Evolutionary conservation across 768 basidiomycete genomes (phyloP), one percentile per base, ranked within the genome.

Genomic region (Leucogyrophana mollusca): DNA sequence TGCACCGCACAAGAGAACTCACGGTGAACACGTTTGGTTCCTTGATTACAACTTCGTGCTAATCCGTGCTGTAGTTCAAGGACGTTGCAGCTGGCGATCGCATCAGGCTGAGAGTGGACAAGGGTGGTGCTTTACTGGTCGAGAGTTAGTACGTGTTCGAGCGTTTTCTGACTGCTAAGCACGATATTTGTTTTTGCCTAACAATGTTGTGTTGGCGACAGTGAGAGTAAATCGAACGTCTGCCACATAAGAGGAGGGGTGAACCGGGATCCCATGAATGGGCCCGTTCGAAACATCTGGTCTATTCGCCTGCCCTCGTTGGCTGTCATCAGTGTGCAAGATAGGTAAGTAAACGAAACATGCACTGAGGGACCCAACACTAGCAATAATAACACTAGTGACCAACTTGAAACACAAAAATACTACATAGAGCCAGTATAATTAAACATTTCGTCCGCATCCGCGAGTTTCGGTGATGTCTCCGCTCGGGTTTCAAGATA

Each of bases 1-100:
- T 92, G 47, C 87, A 88, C 52, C 75, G 88, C 34, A 90, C 88
- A 18, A 69, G 85, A 46, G 87, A 90, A 65, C 64, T 90, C 50
- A 88, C 85, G 34, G 87, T 88, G 55, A 27, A 78, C 51, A 43
- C 21, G 20, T 34, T 24, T 34, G 18, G 14, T 43, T 40, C 32
- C 14, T 20, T 22, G 40, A 20, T 37, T 35, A 33, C 25, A 35
- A 46, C 40, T 9, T 39, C 20, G 32, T 7, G n/a, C 23, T 16
- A 25, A 46, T 43, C n/a, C 16, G 7, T 44, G 8, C n/a, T 30
- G 13, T 55, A 73, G 71, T 72, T 75, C 56, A 73, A 74, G 53
- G 72, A 75, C 48, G 47, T 73, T 27, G 56, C 61, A 25, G 55
- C 57, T 34, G 67, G 66, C 33, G 68, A 66, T 46, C 72, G 62